Evolutionary conservation across 192 early-diverging fungal species (phyloP), one percentile per base, ranked within the genome.

Genomic region (Coemansia sp.): DNA sequence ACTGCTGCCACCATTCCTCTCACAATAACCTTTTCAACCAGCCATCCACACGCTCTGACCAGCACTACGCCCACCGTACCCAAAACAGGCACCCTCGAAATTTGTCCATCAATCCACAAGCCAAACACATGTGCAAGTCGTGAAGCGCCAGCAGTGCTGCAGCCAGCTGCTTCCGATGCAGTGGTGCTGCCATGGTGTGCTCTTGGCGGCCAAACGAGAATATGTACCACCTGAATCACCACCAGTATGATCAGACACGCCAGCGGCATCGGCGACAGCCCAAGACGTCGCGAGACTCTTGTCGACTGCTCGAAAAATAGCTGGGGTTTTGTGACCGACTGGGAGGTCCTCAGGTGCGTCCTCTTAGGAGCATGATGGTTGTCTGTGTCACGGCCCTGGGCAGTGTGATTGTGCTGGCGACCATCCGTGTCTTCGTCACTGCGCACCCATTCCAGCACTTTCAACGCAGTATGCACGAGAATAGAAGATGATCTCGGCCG

Each of bases 291-390:
- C 18, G 81, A 80, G 62, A 82, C 82, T 19, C 69, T 70, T 54
- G 79, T 79, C 10, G 78, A 83, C 62, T 79, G 80, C 61, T 73
- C 77, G 48, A 76, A 68, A 71, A 75, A 76, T 18, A 80, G 49
- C 63, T 76, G 79, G 32, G 79, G 79, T 66, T 66, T 67, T 5
- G 79, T 82, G 16, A 66, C 65, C 10, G 70, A 72, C 16, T 74
- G 73, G 6, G 32, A 32, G 52, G 61, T 57, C 6, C 71, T 69
- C 60, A 51, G 75, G 55, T 71, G 79, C 1, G 51, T 65, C 41
- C 62, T 60, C 6, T 65, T 48, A 19, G 63, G 71, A 5, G n/a
- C 11, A 15, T 60, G 65, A 8, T 22, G 11, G 36, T 37, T 43
- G 59, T 58, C 41, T 42, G 49, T 15, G 13, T 47, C 4, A 19